Evolutionary conservation across 2,329 filamentous ascomycete genomes (phyloP), one percentile per base, ranked within the genome.

Genomic region (Fusarium chuoi): DNA sequence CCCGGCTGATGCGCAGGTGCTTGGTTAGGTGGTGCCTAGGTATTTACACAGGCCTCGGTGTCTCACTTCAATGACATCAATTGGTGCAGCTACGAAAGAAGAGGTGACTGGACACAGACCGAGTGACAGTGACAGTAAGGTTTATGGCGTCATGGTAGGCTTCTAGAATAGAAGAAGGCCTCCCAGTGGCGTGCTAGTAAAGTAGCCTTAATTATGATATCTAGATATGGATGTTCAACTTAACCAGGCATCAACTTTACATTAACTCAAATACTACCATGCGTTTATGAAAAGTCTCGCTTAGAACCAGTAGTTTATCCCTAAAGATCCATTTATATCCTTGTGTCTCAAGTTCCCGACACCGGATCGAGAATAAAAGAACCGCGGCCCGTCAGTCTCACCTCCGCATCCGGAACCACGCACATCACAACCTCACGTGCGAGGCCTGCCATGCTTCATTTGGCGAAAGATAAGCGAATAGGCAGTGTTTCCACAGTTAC

Each of bases 371-470:
- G 48, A 56, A 35, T 6, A 33, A 20, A 39, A 38, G 11, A 20
- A 38, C 12, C 22, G 22, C 28, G n/a, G 45, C 38, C 56, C 13
- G 39, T 36, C 22, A 33, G 52, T 68, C 28, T 15, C 35, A 57
- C 48, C 22, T 64, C 69, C 68, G 69, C 57, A 71, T 71, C 57
- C 69, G 68, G 69, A 71, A 68, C 14, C 26, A 58, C 36, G 11
- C 26, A 8, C 52, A 58, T 33, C 24, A 45, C 15, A 41, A 12
- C 36, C 33, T 57, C 30, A 58, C 11, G 54, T 72, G 26, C 58
- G 22, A 72, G 54, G 46, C 35, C 46, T 54, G 14, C 39, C 54
- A 54, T 72, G 68, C 68, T 72, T 72, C 68, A 72, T 72, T 28
- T 72, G 54, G 68, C 58, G 63, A 72, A 63, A 28, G 7, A 58